These are phyloP conservation scores for Arthrobotrys megalospora DNA, from an alignment of 2,329 filamentous ascomycete species.

Conservation along the genomic window DNA sequence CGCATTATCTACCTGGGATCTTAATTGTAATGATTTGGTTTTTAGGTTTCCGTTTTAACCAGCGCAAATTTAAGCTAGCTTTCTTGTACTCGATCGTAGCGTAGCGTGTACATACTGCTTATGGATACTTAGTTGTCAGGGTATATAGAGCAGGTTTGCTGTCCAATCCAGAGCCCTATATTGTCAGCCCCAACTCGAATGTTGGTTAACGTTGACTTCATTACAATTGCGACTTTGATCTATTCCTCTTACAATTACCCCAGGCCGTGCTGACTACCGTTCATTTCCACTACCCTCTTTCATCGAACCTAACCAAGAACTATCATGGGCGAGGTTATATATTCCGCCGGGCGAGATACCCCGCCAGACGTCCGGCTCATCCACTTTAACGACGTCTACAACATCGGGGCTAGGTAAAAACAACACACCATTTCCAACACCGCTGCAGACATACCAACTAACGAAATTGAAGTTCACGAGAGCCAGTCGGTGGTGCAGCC, in stretches of 20 bases:
- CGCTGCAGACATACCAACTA: constrained; percentile 34
- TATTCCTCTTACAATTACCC: neutral
- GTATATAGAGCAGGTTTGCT: neutral
- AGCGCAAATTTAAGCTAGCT: neutral
- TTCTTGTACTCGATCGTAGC: neutral
- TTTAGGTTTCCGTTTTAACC: neutral
- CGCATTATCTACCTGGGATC: too few species aligned
- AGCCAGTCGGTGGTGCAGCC: constrained; percentile 85
- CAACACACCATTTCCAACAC: constrained; percentile 61
- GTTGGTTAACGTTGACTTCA: neutral
- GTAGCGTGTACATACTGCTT: neutral
- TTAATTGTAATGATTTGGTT: neutral
- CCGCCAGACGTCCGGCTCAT: constrained; percentile 82
- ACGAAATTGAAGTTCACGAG: constrained; percentile 73
- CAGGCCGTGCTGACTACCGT: neutral
- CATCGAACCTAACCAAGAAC: neutral
- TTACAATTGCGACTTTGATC: neutral
- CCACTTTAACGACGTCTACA: constrained; percentile 96
- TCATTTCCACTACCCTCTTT: neutral
- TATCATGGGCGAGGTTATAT: constrained; percentile 60
- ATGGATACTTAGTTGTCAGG: neutral
- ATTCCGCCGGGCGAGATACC: constrained; percentile 65
- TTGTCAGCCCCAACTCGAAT: neutral
- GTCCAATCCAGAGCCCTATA: constrained; percentile 4
- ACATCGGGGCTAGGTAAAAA: constrained; percentile 75